phyloP scores from a whole-genome alignment of 129 eudicot species.

The Solidago caesia region DNA sequence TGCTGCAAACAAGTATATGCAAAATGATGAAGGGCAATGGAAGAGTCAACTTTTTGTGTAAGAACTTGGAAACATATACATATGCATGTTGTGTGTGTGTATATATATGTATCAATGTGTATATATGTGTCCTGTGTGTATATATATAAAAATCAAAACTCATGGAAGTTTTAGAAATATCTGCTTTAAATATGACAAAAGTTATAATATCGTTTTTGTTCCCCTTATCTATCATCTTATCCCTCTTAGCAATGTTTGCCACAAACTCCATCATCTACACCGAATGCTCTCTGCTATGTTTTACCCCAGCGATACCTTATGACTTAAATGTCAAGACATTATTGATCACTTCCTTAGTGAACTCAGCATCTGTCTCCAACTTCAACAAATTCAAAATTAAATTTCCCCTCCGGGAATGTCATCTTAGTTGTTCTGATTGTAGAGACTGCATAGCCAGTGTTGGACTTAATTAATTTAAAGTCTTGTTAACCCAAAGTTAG shows the following conservation, averaged over 20 bases:
- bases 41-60: too few species aligned
- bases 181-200: background rate
- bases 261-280: constrained; percentile 40
- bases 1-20: background rate
- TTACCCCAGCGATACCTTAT: constrained; percentile 36
- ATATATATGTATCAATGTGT: too few species aligned
- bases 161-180: too few species aligned
- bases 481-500: too few species aligned
- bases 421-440: constrained; percentile 39
- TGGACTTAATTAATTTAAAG: too few species aligned
- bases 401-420: background rate
- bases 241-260: constrained; percentile 31
- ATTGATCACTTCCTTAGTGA: constrained; percentile 51
- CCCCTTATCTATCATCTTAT: background rate
- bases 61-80: too few species aligned
- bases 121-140: too few species aligned
- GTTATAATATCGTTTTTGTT: background rate
- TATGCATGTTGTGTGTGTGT: too few species aligned
- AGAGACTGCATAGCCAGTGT: constrained; percentile 36
- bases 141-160: too few species aligned
- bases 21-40: background rate
- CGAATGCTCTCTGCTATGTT: constrained; percentile 49
- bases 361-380: constrained; percentile 46
- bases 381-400: constrained; percentile 53
- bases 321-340: constrained; percentile 56